Evolutionary conservation across 106 monocot species (phyloP), one percentile per base, ranked within the genome.

Genomic region (Posidonia australis): DNA sequence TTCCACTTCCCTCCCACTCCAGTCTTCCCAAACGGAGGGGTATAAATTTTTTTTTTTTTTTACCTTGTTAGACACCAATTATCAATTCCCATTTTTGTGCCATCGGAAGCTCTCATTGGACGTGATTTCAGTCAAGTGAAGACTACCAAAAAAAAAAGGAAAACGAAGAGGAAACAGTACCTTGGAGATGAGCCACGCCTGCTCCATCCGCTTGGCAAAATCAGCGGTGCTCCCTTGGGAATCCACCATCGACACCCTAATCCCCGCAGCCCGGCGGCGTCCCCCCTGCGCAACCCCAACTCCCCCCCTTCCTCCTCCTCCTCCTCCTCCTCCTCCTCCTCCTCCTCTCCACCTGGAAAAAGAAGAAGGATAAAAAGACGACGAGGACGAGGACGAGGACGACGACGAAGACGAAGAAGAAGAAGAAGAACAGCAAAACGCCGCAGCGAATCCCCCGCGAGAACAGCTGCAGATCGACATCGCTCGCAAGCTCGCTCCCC

Each of bases 131-230:
- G n/a, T n/a, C n/a, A n/a, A n/a, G n/a, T n/a, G n/a, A n/a, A n/a
- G n/a, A n/a, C n/a, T n/a, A 30, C 28, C 31, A 23, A n/a, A 41
- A 36, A 36, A n/a, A n/a, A n/a, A n/a, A 19, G 5, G 18, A n/a
- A 24, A 47, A 46, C 1, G 14, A 32, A n/a, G 14, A 19, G 28
- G 18, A 21, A 28, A 21, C 28, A 19, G 31, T 47, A 90, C 90
- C 86, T 90, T 77, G 29, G 85, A 90, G 67, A 90, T 90, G 69
- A 85, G 75, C 89, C 89, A 90, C 26, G 85, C 85, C 62, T 65
- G 82, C 71, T 90, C 90, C 51, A 76, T 83, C 36, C 90, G 77
- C 80, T 83, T 86, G 49, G 63, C 49, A 36, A 71, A 71, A 19
- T 63, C 71, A 2, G 62, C 46, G n/a, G 71, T 45, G 62, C 52